Conservation (phyloP, 495 filamentous ascomycete genomes). For the Hypoxylon crocopeplum region DNA sequence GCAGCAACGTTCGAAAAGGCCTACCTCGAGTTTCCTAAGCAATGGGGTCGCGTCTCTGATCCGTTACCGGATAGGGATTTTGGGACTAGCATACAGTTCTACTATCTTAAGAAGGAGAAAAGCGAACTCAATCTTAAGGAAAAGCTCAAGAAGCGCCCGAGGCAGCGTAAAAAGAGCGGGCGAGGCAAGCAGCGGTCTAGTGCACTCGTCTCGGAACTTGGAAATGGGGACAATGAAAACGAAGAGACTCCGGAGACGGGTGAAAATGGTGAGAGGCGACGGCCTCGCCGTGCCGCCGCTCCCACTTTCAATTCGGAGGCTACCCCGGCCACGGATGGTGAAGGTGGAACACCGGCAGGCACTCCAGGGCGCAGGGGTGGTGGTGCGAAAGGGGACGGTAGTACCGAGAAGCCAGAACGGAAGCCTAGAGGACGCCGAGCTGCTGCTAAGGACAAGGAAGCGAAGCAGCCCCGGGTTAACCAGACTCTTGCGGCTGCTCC, state of each 20-base stretch:
- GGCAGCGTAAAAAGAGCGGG: conserved; percentile 62
- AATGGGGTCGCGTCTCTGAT: conserved; percentile 88
- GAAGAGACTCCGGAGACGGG: conserved; percentile 60
- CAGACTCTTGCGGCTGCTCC: conserved; percentile 54
- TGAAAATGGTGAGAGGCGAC: conserved; percentile 58
- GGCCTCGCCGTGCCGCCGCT: conserved; percentile 61
- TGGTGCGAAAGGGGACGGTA: conserved; percentile 57
- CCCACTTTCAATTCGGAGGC: conserved; percentile 58
- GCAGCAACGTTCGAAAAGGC: conserved; percentile 76
- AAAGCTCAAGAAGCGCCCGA: conserved; percentile 75
- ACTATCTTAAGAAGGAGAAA: conserved; percentile 95
- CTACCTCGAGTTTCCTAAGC: conserved; percentile 85
- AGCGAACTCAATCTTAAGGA: conserved; percentile 85
- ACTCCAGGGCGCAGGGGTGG: conserved; percentile 61
- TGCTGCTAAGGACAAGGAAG: conserved; percentile 48
- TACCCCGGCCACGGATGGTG: conserved; percentile 56
- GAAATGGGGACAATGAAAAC: conserved; percentile 61
- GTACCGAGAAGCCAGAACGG: conserved; percentile 61
- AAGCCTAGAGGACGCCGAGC: conserved; percentile 56
- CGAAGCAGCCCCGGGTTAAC: conserved; percentile 51
- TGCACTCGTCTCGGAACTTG: conserved; percentile 76
- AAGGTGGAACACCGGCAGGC: conserved; percentile 57
- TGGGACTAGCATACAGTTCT: conserved; percentile 90
- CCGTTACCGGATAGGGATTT: conserved; percentile 74
- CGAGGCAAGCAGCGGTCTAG: conserved; percentile 72